phyloP scores from a whole-genome alignment of 805 yeast genomes.

The Scheffersomyces amazonensis region DNA sequence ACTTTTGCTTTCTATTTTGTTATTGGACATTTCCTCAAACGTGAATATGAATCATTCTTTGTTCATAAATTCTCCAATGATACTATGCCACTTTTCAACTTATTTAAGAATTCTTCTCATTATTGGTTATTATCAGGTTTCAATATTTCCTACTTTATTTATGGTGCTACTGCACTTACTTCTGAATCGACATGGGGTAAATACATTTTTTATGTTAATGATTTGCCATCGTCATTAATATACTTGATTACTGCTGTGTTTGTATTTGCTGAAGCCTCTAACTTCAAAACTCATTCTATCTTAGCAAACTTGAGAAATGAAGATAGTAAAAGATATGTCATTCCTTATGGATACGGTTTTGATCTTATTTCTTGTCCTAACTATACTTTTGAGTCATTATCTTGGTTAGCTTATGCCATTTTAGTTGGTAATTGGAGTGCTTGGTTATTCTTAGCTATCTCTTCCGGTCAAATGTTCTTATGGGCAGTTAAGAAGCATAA shows the following conservation, averaged over 20 bases:
- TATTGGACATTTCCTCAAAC: slow-evolving; percentile 75
- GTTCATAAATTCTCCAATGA: slow-evolving; percentile 83
- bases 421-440: slow-evolving; percentile 78
- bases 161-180: slow-evolving; percentile 21
- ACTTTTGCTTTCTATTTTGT: slow-evolving; percentile 52
- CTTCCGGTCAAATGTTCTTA: slow-evolving; percentile 77
- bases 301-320: slow-evolving; percentile 58
- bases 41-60: slow-evolving; percentile 83
- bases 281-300: slow-evolving; percentile 66
- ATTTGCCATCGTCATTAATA: slow-evolving; percentile 28
- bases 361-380: slow-evolving; percentile 85
- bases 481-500: slow-evolving; percentile 91
- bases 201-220: slow-evolving; percentile 44
- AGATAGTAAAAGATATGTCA: slow-evolving; percentile 52
- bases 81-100: slow-evolving; percentile 88
- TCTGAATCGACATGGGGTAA: slow-evolving; percentile 14
- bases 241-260: slow-evolving; percentile 41
- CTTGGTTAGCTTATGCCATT: slow-evolving; percentile 71
- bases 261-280: slow-evolving; percentile 66
- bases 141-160: slow-evolving; percentile 47
- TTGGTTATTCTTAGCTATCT: slow-evolving; percentile 65
- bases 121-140: slow-evolving; percentile 91
- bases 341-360: slow-evolving; percentile 86
- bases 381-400: slow-evolving; percentile 80
- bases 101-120: slow-evolving; percentile 86